Evolutionary conservation across 2,329 filamentous ascomycete genomes (phyloP).

Genomic region (Ophiostoma australiae): DNA sequence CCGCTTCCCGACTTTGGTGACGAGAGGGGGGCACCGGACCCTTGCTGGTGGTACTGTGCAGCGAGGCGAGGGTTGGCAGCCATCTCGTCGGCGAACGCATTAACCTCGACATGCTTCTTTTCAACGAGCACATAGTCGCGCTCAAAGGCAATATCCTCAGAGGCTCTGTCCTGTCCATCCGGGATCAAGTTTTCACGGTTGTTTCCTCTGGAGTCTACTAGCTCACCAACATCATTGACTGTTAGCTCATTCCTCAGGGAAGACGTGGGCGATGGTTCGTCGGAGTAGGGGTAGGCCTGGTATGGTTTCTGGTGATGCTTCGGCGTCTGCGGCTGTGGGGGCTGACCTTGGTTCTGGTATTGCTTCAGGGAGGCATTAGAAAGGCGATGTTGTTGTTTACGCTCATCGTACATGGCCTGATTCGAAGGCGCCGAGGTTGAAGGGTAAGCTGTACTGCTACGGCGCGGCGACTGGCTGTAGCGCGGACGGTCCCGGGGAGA

Average conservation of each 20-base stretch:
- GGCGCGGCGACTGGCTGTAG: constrained; percentile 43
- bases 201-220: constrained; percentile 19
- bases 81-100: constrained; percentile 92
- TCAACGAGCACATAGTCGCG: constrained; percentile 95
- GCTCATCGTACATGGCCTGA: constrained; percentile 34
- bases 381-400: constrained; percentile 37
- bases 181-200: not conserved
- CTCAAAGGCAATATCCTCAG: constrained; percentile 84
- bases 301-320: constrained; percentile 5
- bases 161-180: constrained; percentile 63
- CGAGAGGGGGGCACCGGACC: constrained; percentile 37
- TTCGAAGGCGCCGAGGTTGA: constrained; percentile 45
- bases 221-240: constrained; percentile 22
- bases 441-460: constrained; percentile 38
- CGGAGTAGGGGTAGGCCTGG: constrained; percentile 30
- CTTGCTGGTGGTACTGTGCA: constrained; percentile 35
- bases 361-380: constrained; percentile 41
- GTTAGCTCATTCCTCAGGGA: constrained; percentile 36
- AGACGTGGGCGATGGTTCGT: constrained; percentile 35
- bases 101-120: constrained; percentile 91
- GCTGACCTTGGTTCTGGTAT: constrained; percentile 28
- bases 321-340: constrained; percentile 14
- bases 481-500: constrained; percentile 29
- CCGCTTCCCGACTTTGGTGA: constrained; percentile 53
- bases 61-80: constrained; percentile 71